Percentiles rank a stretch among this genome's conserved stretches.
phyloP scores from a whole-genome alignment of 257 asterid genomes.

The Plantago major region DNA sequence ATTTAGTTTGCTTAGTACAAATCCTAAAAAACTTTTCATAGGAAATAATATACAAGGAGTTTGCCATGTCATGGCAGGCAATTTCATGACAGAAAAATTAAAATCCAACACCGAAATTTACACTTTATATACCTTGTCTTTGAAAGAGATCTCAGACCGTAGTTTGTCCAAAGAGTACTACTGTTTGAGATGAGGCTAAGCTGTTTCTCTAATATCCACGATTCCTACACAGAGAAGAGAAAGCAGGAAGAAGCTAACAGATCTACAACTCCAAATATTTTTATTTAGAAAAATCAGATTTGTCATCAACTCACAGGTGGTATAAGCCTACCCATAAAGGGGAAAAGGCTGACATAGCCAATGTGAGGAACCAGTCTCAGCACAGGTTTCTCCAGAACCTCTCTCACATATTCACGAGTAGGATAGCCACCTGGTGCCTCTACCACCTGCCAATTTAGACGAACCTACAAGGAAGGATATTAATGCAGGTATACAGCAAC shows the following conservation, averaged over 20 bases:
- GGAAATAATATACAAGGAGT: too few species aligned
- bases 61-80: too few species aligned
- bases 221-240: conserved; percentile 39
- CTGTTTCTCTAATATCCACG: conserved; percentile 78
- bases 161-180: conserved; percentile 79
- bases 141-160: conserved; percentile 87
- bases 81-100: too few species aligned
- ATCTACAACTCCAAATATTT: conserved; percentile 5
- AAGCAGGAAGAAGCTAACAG: conserved; percentile 10
- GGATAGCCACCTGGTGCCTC: conserved; percentile 57
- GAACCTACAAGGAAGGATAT: conserved; percentile 47
- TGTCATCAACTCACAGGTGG: conserved; percentile 77
- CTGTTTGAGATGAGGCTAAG: conserved; percentile 79
- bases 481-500: neutral
- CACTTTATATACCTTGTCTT: conserved; percentile 60
- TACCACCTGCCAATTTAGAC: conserved; percentile 61
- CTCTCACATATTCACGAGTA: conserved; percentile 62
- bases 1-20: conserved; percentile 5
- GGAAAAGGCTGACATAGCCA: conserved; percentile 97
- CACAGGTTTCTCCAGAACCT: conserved; percentile 68
- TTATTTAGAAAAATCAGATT: conserved; percentile 14
- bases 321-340: conserved; percentile 84
- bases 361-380: conserved; percentile 84
- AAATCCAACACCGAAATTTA: too few species aligned
- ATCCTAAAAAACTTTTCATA: neutral